Percentiles rank a stretch among this genome's conserved stretches.
These are phyloP conservation scores for Tuber microsphaerosporum DNA, from an alignment of 495 filamentous ascomycete species.

Conservation along the genomic window DNA sequence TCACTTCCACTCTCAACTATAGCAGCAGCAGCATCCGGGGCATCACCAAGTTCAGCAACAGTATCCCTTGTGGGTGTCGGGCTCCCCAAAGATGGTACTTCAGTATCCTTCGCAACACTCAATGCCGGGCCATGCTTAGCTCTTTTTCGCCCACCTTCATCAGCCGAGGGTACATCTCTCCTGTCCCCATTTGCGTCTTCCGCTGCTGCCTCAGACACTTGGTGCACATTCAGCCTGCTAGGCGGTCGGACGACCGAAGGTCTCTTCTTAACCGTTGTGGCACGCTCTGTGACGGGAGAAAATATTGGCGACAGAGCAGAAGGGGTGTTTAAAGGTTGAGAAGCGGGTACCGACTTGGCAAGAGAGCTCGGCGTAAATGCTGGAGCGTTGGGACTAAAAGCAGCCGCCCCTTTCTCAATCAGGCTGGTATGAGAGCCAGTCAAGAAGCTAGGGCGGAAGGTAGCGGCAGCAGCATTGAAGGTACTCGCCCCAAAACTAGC, in stretches of 20 bases:
- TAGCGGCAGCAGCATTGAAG: slow-evolving; percentile 63
- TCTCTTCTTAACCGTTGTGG: slow-evolving; percentile 57
- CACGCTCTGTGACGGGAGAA: slow-evolving; percentile 60
- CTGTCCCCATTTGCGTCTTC: slow-evolving; percentile 25
- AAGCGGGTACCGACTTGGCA: slow-evolving; percentile 42
- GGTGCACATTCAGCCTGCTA: slow-evolving; percentile 34
- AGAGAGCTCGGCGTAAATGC: slow-evolving; percentile 61
- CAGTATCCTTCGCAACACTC: slow-evolving; percentile 27
- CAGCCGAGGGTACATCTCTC: slow-evolving; percentile 22
- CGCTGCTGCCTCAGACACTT: slow-evolving; percentile 13
- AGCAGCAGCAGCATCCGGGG: slow-evolving; percentile 8
- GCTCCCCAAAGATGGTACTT: slow-evolving; percentile 34
- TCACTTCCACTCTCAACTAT: slow-evolving; percentile 26
- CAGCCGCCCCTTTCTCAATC: slow-evolving; percentile 46
- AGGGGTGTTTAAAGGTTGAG: slow-evolving; percentile 46
- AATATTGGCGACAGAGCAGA: slow-evolving; percentile 53
- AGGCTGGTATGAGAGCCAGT: slow-evolving; percentile 67
- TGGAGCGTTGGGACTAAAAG: slow-evolving; percentile 75
- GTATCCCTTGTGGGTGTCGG: slow-evolving; percentile 17
- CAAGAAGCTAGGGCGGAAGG: slow-evolving; percentile 59
- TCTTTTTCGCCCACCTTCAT: slow-evolving; percentile 35
- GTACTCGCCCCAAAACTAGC: slow-evolving; percentile 26
- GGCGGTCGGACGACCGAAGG: slow-evolving; percentile 72
- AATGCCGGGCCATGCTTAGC: slow-evolving; percentile 33
- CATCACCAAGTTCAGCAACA: slow-evolving; percentile 18